Base-by-base conservation (phyloP, 352 stramenopile species). In the Hyphochytrium catenoides region DNA sequence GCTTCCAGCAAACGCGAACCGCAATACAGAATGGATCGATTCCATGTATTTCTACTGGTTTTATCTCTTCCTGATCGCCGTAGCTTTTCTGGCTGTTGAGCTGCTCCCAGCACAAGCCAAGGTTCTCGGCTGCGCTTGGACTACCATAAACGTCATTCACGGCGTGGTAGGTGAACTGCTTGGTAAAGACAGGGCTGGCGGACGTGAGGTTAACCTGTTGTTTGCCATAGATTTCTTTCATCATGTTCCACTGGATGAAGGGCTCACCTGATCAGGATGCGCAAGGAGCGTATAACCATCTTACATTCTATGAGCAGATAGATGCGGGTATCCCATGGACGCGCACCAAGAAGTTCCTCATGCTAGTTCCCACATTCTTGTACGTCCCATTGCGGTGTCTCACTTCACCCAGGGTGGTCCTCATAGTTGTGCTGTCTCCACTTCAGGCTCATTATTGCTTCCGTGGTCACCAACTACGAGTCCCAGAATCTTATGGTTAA, bases 251-350 rank as follows among this genome's bases (percentile, higher is more conserved):
- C 63, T 94, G 83, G 78, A 79, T 93, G 41, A 94, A 94, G 54
- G 83, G 84, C 22, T 91, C 75, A 29, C 71, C 74, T 0, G 70
- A 88, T 17, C 76, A 91, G 51, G 82, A 84, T 42, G 84, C 62
- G 35, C 50, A 47, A 22, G 77, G 77, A 32, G 78, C 93, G 57
- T 86, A 91, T 57, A 71, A 81, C 27, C 75, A 81, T 44, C 72
- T 94, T 49, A 95, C 84, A 15, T 79, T 87, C 43, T 95, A 86
- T 62, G 84, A 95, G 53, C 84, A 95, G 56, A 78, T 95, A 31
- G 77, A 92, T 44, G 73, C 83, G 40, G 75, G 76, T 16, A 59
- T 74, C 39, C 63, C 71, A 26, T 92, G 76, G 75, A 90, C 77
- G 24, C 63, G 61, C 34, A 87, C 70, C 16, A 92, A 92, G 56